A percentile compares a stretch with the other conserved stretches of the same genome.
Conservation (phyloP, 2,329 filamentous ascomycete genomes). For the Botrytis hyacinthi region DNA sequence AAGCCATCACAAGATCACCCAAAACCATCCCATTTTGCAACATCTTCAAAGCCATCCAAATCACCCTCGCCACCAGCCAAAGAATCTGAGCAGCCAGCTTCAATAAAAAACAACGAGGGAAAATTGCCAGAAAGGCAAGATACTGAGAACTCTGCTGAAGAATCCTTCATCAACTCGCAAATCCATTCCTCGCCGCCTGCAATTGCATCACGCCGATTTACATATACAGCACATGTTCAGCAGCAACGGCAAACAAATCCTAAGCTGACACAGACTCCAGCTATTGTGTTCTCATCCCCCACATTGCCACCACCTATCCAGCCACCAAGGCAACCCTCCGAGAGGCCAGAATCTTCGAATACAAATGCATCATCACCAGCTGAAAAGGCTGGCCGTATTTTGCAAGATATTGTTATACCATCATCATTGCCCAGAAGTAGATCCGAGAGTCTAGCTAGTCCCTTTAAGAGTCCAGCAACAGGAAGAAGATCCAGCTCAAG, state of each 20-base stretch:
- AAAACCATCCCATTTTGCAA: constrained; percentile 19
- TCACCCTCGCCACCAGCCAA: constrained; percentile 35
- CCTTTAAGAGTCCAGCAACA: constrained; percentile 38
- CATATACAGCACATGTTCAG: constrained; percentile 35
- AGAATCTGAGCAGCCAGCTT: background rate
- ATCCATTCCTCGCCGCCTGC: constrained; percentile 38
- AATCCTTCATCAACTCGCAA: constrained; percentile 29
- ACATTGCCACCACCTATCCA: constrained; percentile 36
- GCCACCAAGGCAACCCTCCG: constrained; percentile 22
- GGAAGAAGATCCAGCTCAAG: constrained; percentile 32
- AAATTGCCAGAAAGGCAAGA: background rate
- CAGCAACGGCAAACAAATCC: constrained; percentile 32
- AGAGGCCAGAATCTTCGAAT: constrained; percentile 14
- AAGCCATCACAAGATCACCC: background rate
- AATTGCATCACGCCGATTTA: constrained; percentile 33
- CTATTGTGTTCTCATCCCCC: constrained; percentile 39
- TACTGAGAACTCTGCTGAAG: constrained; percentile 19
- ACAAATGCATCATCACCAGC: constrained; percentile 33
- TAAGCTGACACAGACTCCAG: constrained; percentile 34
- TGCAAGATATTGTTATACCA: constrained; percentile 38
- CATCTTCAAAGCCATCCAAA: constrained; percentile 36
- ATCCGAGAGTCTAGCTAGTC: constrained; percentile 38
- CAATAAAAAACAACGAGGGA: background rate
- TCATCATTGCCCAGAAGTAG: constrained; percentile 35
- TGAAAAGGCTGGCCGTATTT: constrained; percentile 37